phyloP scores from a whole-genome alignment of 108 stramenopile genomes.

The Pseudonitzschia pungens region DNA sequence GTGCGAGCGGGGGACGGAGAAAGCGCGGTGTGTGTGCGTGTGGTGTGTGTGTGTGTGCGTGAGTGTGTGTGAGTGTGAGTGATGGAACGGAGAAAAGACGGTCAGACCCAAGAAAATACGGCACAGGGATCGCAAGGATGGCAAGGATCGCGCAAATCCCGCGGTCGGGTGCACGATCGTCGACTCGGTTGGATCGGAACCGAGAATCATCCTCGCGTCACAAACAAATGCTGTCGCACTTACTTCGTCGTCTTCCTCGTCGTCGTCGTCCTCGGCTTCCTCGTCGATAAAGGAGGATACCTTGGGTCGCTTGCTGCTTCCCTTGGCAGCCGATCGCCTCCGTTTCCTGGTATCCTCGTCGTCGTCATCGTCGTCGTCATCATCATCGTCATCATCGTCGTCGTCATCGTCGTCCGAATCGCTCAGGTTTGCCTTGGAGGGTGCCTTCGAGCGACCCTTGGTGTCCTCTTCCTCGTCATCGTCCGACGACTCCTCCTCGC shows the following conservation, averaged over 20 bases:
- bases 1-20: no score
- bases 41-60: no score
- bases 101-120: no score
- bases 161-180: no score
- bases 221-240: neutral
- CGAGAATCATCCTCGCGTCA: neutral
- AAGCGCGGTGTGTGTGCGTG: no score
- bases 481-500: constrained; percentile 19
- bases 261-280: constrained; percentile 77
- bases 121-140: no score
- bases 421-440: constrained; percentile 12
- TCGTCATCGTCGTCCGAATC: constrained; percentile 15
- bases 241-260: constrained; percentile 48
- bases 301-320: constrained; percentile 32
- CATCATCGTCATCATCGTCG: constrained; percentile 15
- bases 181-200: no score
- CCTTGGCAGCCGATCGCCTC: constrained; percentile 10
- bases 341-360: constrained; percentile 15
- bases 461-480: constrained; percentile 16
- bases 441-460: neutral
- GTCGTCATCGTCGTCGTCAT: constrained; percentile 13
- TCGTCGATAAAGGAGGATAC: constrained; percentile 80
- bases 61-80: no score
- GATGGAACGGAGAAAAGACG: no score
- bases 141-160: no score